Conservation (phyloP, 352 stramenopile genomes). For the Pseudoperonospora humuli region DNA sequence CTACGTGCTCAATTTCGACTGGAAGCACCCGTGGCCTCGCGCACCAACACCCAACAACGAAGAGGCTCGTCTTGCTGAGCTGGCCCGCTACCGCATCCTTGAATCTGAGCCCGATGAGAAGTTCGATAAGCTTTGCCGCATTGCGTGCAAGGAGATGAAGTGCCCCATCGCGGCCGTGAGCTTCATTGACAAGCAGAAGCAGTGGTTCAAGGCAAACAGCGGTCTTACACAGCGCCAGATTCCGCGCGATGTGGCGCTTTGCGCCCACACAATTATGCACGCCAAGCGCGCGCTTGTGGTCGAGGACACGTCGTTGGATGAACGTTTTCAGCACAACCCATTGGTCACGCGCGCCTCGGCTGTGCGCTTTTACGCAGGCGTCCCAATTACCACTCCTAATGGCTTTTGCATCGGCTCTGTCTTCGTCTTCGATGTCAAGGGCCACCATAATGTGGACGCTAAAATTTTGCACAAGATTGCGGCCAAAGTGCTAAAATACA, state of each 20-base stretch:
- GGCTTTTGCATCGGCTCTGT: constrained; percentile 79
- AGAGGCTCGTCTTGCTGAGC: constrained; percentile 53
- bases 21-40: constrained; percentile 78
- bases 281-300: constrained; percentile 73
- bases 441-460: constrained; percentile 62
- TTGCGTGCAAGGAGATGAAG: constrained; percentile 87
- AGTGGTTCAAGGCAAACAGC: constrained; percentile 85
- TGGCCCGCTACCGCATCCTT: constrained; percentile 66
- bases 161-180: constrained; percentile 78
- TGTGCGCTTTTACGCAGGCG: constrained; percentile 77
- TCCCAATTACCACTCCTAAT: constrained; percentile 70
- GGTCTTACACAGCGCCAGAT: constrained; percentile 81
- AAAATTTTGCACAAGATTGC: constrained; percentile 85
- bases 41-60: constrained; percentile 65
- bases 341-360: constrained; percentile 74
- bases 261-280: constrained; percentile 84
- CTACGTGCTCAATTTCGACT: constrained; percentile 79
- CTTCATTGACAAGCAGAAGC: constrained; percentile 82
- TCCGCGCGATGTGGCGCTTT: constrained; percentile 73
- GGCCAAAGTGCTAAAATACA: constrained; percentile 83
- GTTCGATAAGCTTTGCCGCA: constrained; percentile 83
- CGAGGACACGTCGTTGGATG: constrained; percentile 73
- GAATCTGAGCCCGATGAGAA: constrained; percentile 79
- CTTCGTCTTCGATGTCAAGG: constrained; percentile 83
- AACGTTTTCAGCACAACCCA: constrained; percentile 79